Base-by-base conservation (phyloP, 768 basidiomycete species). In the Russula griseocarnosa region DNA sequence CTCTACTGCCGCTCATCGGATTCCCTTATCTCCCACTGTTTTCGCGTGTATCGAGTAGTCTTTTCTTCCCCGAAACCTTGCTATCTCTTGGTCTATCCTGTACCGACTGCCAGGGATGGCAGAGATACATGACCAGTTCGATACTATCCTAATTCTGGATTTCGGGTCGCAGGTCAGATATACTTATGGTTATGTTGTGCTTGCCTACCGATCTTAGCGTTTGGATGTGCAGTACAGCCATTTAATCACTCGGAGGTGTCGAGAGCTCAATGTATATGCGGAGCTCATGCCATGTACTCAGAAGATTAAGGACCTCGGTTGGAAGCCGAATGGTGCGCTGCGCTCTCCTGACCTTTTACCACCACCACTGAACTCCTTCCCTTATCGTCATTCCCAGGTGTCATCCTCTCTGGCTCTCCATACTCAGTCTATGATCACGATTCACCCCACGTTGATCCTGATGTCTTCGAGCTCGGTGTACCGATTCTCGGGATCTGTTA, bases 401-500 rank as follows among this genome's bases (percentile, higher is more conserved):
- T 99, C 74, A 98, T 98, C 71, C 82, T 99, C 44, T 98, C 95
- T 44, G 97, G 97, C 49, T 98, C 97, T 1, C 97, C 97, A 0
- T 98, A 96, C 77, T 98, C 96, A 36, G 97, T 98, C 22, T 98
- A 98, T 75, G 97, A 95, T 67, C 75, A 82, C 32, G 95, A 86
- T 67, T 87, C 97, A 5, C 96, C 97, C 26, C 94, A 94, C 66
- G 94, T 93, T 36, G 96, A 99, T 76, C 91, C 94, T 20, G 88
- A 82, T 18, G 86, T 98, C 11, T 98, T 93, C 70, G 83, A 87
- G 50, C 82, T 91, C 10, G 92, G 87, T 26, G 86, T 98, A 2
- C 96, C 97, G 3, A 86, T 99, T 56, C 81, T 99, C 16, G 97
- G 97, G 24, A 98, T 98, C 62, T 99, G 97, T 74, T 98, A 98